These are phyloP conservation scores for Polytolypa hystricis DNA, from an alignment of 2,329 filamentous ascomycete genomes.

Conservation along the genomic window DNA sequence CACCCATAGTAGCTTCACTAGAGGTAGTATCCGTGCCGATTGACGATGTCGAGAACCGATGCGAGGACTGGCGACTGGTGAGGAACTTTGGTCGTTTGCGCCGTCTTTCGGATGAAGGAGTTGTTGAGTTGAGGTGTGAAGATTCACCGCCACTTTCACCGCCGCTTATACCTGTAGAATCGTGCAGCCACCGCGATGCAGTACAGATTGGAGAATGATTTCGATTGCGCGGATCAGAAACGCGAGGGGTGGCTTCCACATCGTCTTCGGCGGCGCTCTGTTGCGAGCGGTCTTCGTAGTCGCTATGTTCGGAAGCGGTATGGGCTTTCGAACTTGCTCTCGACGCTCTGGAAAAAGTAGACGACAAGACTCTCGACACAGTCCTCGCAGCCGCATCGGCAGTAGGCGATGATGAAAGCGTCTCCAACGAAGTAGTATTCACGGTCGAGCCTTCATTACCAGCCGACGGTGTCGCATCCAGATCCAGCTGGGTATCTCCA, in stretches of 20 bases:
- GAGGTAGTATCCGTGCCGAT: conserved; percentile 48
- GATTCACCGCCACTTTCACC: conserved; percentile 16
- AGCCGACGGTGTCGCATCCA: conserved; percentile 7
- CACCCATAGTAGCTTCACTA: conserved; percentile 63
- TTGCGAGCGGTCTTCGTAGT: background rate
- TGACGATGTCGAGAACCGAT: conserved; percentile 50
- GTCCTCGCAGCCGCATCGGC: conserved; percentile 33
- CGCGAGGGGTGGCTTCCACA: conserved; percentile 10
- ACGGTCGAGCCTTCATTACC: conserved; percentile 3
- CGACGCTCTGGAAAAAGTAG: conserved; percentile 7
- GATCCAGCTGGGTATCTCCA: conserved; percentile 8
- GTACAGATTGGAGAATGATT: conserved; percentile 4
- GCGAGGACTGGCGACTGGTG: conserved; percentile 43
- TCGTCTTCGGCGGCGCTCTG: conserved; percentile 5
- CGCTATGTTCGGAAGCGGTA: background rate
- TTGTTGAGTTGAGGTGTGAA: conserved; percentile 14
- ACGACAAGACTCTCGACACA: conserved; percentile 28
- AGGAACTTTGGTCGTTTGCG: conserved; percentile 45
- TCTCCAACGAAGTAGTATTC: conserved; percentile 30
- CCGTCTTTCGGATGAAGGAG: conserved; percentile 16
- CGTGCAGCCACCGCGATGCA: conserved; percentile 3
- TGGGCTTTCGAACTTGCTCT: background rate
- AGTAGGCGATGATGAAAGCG: conserved; percentile 34
- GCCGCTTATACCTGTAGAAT: conserved; percentile 10
- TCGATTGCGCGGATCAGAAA: background rate